Percentiles rank a stretch among this genome's conserved stretches.
These are phyloP conservation scores for Talaromyces wortmannii DNA, from an alignment of 495 filamentous ascomycete species.

Conservation along the genomic window DNA sequence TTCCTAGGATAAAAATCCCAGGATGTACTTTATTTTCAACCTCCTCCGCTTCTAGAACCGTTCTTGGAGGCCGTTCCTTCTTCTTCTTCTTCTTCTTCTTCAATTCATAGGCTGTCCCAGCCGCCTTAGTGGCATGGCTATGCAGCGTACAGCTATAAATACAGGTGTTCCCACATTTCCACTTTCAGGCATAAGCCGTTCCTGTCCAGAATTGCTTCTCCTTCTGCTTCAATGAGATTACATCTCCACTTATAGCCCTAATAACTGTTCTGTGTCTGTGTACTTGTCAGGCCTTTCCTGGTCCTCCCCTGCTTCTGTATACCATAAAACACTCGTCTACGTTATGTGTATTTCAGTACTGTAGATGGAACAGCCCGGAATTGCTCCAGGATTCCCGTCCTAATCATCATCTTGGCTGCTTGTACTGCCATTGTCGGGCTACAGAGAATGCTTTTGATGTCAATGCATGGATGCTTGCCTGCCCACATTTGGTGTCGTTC, in stretches of 20 bases:
- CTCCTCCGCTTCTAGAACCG: too few species aligned
- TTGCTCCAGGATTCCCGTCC: neutral
- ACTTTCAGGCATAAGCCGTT: neutral
- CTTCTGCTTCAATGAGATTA: neutral
- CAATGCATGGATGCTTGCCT: neutral
- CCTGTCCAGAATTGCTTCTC: neutral
- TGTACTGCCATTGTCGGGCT: neutral
- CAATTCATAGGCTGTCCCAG: too few species aligned
- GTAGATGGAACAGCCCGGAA: neutral
- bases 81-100: too few species aligned
- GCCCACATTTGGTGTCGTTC: neutral
- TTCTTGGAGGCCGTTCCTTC: too few species aligned
- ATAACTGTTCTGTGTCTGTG: conserved; percentile 5
- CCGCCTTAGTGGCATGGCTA: too few species aligned
- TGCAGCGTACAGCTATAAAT: too few species aligned
- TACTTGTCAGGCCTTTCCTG: conserved; percentile 6
- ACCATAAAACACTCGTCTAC: neutral
- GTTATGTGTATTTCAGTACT: neutral
- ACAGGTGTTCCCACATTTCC: neutral
- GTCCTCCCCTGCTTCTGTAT: conserved; percentile 4
- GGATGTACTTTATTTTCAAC: too few species aligned
- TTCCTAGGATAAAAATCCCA: too few species aligned
- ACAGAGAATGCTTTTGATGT: neutral
- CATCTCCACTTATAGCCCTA: conserved; percentile 2
- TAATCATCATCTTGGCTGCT: neutral